These are phyloP conservation scores for Ambrosiella cleistominuta DNA, from an alignment of 2,329 filamentous ascomycete species.

Conservation along the genomic window DNA sequence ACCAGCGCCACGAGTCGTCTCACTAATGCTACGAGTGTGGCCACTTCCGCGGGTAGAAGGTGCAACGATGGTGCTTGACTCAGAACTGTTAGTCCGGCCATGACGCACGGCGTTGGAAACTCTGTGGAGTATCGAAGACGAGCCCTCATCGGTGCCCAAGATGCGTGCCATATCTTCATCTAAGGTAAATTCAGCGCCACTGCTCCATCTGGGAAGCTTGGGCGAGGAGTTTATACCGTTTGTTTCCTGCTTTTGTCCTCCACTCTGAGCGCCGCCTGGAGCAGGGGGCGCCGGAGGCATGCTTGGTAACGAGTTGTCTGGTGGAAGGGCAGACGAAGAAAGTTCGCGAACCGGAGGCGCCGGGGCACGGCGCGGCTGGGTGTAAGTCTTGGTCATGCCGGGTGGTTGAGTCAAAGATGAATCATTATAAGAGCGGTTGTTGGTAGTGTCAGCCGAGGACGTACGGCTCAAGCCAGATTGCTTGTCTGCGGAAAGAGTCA, in stretches of 20 bases:
- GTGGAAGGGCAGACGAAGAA: constrained; percentile 10
- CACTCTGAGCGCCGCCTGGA: constrained; percentile 11
- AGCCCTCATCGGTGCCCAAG: constrained; percentile 57
- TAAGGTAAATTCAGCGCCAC: constrained; percentile 76
- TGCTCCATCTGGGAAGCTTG: constrained; percentile 55
- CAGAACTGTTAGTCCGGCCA: constrained; percentile 71
- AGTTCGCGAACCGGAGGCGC: constrained; percentile 11
- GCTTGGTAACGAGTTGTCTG: constrained; percentile 3
- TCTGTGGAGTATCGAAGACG: constrained; percentile 65
- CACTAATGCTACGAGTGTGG: constrained; percentile 46
- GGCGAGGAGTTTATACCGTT: constrained; percentile 30
- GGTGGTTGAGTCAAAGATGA: background rate
- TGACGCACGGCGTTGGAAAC: constrained; percentile 91
- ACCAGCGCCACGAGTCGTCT: constrained; percentile 42
- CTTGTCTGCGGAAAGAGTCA: constrained; percentile 22
- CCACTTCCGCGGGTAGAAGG: constrained; percentile 17
- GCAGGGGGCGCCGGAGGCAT: constrained; percentile 9
- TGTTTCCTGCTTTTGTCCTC: constrained; percentile 9
- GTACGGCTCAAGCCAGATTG: constrained; percentile 16
- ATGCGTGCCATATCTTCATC: constrained; percentile 92
- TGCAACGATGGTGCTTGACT: constrained; percentile 21
- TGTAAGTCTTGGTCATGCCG: constrained; percentile 10
- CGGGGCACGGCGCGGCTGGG: constrained; percentile 10
- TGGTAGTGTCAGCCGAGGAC: constrained; percentile 5
- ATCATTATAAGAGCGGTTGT: background rate